Evolutionary conservation across 1,139 yeast species (phyloP).

Genomic region (Pichia kudriavzevii): DNA sequence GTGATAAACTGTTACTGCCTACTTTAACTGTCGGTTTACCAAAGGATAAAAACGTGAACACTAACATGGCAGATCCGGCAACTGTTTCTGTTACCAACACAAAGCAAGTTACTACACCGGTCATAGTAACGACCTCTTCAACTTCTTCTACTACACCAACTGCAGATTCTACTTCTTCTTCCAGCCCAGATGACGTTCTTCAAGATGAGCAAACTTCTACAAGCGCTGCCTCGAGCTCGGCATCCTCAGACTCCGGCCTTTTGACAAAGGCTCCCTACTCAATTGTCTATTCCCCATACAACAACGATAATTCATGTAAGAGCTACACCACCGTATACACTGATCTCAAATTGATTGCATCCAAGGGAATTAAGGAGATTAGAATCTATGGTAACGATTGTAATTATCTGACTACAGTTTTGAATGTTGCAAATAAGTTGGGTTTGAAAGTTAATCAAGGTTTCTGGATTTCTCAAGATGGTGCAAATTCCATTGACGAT

Average conservation of each 20-base stretch:
- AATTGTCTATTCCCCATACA: constrained; percentile 67
- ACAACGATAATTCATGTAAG: constrained; percentile 61
- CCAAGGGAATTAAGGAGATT: constrained; percentile 55
- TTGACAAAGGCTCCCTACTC: constrained; percentile 23
- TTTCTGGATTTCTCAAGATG: constrained; percentile 61
- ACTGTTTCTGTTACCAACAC: constrained; percentile 18
- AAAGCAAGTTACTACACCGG: constrained; percentile 8
- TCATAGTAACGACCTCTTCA: constrained; percentile 15
- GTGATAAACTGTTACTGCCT: constrained; percentile 15
- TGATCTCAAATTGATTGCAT: constrained; percentile 53
- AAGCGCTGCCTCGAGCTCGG: constrained; percentile 11
- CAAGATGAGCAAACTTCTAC: constrained; percentile 11
- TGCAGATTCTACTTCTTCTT: constrained; percentile 16
- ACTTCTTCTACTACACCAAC: constrained; percentile 16
- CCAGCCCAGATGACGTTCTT: not conserved
- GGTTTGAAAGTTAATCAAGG: constrained; percentile 82
- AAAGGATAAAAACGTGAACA: constrained; percentile 22
- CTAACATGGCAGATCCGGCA: constrained; percentile 14
- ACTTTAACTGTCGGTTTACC: constrained; percentile 16
- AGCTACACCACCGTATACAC: constrained; percentile 40
- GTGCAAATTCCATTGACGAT: constrained; percentile 61
- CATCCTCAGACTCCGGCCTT: constrained; percentile 14
- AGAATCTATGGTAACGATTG: constrained; percentile 88
- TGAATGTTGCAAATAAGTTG: constrained; percentile 50
- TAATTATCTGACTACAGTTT: constrained; percentile 54